Base-by-base conservation (phyloP, 352 stramenopile species). In the Pythium chondricola region DNA sequence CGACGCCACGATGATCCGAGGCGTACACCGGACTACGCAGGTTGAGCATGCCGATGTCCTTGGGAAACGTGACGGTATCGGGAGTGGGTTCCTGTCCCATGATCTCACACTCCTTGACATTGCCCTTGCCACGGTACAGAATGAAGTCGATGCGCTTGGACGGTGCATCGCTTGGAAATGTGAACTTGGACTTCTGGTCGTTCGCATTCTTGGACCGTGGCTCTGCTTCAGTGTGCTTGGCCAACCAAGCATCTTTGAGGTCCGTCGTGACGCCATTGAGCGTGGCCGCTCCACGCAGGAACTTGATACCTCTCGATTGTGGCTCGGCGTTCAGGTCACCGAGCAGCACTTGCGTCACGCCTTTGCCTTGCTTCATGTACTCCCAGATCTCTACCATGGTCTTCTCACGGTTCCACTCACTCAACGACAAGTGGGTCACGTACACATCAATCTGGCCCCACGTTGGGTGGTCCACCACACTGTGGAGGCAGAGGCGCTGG, bases 101-200 rank as follows among this genome's bases (percentile, higher is more conserved):
- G 43, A 87, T 83, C 18, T 88, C 61, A 43, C 77, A 90, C 43
- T 85, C 57, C 31, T 80, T 71, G 6, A 89, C 75, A 1, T 44
- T 29, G 16, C 70, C 75, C 59, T 88, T 67, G 33, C 85, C 74
- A 13, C 82, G 75, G 40, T 71, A 88, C 25, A 94, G 39, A 14
- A 90, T 66, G 29, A 91, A 90, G 49, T 95, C 85, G 41, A 95
- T 95, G n/a, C 83, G 79, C 44, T 95, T 95, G 16, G 69, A 60
- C 7, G 85, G 85, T 21, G 78, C 71, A 50, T 95, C 83, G 45
- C 74, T 92, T 13, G 85, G 81, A 44, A 95, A 95, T 10, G 85
- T 95, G 48, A 93, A 92, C 45, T 73, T 79, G 30, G 62, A 42
- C 14, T 61, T 42, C 4, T 67, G 69, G 46, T 93, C 73, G 0